Evolutionary conservation across 768 basidiomycete species (phyloP).

Genomic region (Sutorius australiensis): DNA sequence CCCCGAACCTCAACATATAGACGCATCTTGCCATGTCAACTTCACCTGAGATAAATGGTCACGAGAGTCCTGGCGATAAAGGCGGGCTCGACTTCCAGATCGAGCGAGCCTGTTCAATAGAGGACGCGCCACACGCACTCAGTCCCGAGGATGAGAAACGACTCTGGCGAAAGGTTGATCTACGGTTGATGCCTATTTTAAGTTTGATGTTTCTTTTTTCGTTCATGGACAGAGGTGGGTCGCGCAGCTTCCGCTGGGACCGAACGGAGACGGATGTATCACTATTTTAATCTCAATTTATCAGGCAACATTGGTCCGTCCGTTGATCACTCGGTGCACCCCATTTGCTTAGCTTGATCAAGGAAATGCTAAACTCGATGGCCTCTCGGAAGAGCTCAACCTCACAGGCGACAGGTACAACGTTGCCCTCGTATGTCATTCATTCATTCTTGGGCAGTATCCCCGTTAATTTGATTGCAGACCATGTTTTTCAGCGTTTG

Average conservation of each 20-base stretch:
- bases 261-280: neutral
- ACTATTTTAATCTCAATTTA: neutral
- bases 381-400: conserved; percentile 36
- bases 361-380: no score
- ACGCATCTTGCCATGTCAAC: neutral
- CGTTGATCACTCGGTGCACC: no score
- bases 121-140: conserved; percentile 4
- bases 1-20: no score
- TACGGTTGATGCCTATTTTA: conserved; percentile 55
- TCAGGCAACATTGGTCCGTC: conserved; percentile 41
- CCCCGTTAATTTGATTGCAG: conserved; percentile 33
- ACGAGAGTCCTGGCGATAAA: neutral
- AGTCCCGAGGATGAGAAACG: conserved; percentile 43
- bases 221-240: conserved; percentile 60
- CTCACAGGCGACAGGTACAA: conserved; percentile 61
- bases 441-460: neutral
- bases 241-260: neutral
- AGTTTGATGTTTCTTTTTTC: conserved; percentile 58
- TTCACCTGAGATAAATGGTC: neutral
- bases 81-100: neutral
- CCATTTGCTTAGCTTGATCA: no score
- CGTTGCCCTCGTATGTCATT: conserved; percentile 50
- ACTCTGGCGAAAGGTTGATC: conserved; percentile 57
- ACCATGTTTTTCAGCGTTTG: conserved; percentile 70
- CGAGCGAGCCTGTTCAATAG: neutral